Conservation (phyloP, 371 early-diverging fungal species). For the Mucor saturninus region DNA sequence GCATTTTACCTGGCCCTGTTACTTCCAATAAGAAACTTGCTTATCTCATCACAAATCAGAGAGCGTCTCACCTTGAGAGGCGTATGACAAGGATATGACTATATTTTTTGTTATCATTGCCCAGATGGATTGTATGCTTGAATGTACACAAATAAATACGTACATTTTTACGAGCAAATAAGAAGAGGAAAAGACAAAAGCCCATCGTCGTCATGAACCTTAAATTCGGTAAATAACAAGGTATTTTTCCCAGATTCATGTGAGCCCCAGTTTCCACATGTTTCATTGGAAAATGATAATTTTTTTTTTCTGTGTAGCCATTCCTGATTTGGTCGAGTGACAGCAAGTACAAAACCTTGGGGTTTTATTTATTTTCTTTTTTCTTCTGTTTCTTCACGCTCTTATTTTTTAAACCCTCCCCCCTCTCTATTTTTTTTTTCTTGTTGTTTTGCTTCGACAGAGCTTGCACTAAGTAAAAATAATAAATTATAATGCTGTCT, state of each 20-base stretch:
- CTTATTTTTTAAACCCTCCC: constrained; percentile 21
- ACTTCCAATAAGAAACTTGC: constrained; percentile 11
- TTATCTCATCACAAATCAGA: constrained; percentile 21
- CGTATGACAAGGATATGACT: too few relatives aligned
- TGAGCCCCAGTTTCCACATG: constrained; percentile 33
- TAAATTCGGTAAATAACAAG: constrained; percentile 7
- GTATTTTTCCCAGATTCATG: constrained; percentile 32
- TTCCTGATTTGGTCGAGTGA: constrained; percentile 55
- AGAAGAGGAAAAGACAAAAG: neutral
- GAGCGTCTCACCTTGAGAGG: too few relatives aligned
- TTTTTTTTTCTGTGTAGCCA: constrained; percentile 33
- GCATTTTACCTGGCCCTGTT: constrained; percentile 44
- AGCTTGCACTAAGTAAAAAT: constrained; percentile 25
- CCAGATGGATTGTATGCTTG: neutral
- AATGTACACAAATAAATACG: neutral
- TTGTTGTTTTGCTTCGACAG: constrained; percentile 20
- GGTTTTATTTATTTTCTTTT: constrained; percentile 9
- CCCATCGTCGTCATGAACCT: constrained; percentile 15
- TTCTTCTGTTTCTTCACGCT: constrained; percentile 16
- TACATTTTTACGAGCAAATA: neutral
- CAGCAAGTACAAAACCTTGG: constrained; percentile 53
- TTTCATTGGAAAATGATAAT: constrained; percentile 23
- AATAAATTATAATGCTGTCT: constrained; percentile 32
- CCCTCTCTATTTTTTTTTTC: constrained; percentile 24
- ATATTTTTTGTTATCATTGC: neutral